Conservation (phyloP, 2,329 filamentous ascomycete genomes). For the Phaeosphaeriaceae sp. region DNA sequence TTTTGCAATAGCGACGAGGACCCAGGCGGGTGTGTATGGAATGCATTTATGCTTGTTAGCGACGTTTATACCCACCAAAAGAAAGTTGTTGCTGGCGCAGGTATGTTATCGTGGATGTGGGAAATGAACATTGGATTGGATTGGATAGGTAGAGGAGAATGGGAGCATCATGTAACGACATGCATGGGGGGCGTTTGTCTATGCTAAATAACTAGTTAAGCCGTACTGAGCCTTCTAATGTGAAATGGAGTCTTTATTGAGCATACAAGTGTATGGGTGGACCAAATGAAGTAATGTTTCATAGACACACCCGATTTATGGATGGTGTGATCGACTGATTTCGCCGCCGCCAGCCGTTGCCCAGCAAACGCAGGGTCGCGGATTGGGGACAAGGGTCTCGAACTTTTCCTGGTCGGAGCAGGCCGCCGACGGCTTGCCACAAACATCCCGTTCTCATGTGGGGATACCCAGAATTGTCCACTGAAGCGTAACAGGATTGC, state of each 20-base stretch:
- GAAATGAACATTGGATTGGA: slow-evolving; percentile 28
- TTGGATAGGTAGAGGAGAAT: slow-evolving; percentile 24
- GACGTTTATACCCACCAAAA: slow-evolving; percentile 31
- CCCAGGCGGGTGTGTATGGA: slow-evolving; percentile 7
- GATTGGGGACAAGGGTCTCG: slow-evolving; percentile 2
- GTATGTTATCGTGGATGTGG: slow-evolving; percentile 7
- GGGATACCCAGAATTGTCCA: slow-evolving; percentile 18
- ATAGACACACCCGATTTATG: neutral
- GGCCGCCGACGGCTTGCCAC: slow-evolving; percentile 13
- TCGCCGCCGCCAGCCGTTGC: slow-evolving; percentile 3
- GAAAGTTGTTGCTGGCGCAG: slow-evolving; percentile 14
- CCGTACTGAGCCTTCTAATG: neutral
- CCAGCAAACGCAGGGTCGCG: slow-evolving; percentile 5
- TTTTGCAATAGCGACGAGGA: slow-evolving; percentile 5
- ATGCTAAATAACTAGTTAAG: slow-evolving; percentile 1
- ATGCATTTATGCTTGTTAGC: slow-evolving; percentile 25
- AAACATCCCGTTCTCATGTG: slow-evolving; percentile 10
- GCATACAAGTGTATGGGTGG: no score
- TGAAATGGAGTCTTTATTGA: neutral
- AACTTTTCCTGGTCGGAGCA: neutral
- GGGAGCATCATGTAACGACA: slow-evolving; percentile 13
- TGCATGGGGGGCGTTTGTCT: slow-evolving; percentile 5
- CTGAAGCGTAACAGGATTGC: slow-evolving; percentile 22
- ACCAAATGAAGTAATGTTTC: no score
- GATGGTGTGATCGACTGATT: slow-evolving; percentile 2